phyloP scores from a whole-genome alignment of 164 flowering plant genomes.

The Magnolia changhungtana region DNA sequence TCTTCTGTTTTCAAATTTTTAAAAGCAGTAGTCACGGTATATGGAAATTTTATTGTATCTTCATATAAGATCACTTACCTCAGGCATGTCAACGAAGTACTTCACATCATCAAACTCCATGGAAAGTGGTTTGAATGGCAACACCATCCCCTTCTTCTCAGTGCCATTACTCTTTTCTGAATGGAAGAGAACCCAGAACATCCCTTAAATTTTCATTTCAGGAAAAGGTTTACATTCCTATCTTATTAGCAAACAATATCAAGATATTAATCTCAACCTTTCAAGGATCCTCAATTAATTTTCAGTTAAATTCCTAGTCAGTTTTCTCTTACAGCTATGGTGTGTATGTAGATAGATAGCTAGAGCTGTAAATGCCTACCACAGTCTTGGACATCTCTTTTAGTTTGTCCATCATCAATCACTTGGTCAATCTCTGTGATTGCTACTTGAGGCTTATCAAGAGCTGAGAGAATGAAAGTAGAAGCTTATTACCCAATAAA shows the following conservation, averaged over 20 bases:
- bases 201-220: background rate
- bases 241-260: background rate
- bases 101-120: slow-evolving; percentile 79
- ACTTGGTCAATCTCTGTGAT: slow-evolving; percentile 47
- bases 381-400: slow-evolving; percentile 21
- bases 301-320: background rate
- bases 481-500: background rate
- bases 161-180: slow-evolving; percentile 6
- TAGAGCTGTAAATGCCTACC: slow-evolving; percentile 3
- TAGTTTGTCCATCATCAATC: slow-evolving; percentile 28
- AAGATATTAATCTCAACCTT: background rate
- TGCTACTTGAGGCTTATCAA: slow-evolving; percentile 63
- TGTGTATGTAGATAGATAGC: background rate
- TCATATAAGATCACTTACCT: slow-evolving; percentile 38
- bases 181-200: slow-evolving; percentile 1
- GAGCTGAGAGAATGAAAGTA: slow-evolving; percentile 37
- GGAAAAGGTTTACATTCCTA: background rate
- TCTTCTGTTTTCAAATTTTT: background rate
- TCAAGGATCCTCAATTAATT: background rate
- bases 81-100: slow-evolving; percentile 92
- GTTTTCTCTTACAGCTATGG: background rate
- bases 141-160: slow-evolving; percentile 82
- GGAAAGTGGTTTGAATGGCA: slow-evolving; percentile 79
- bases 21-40: background rate
- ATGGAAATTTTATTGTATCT: background rate